Base-by-base conservation (phyloP, 2,329 filamentous ascomycete genomes). In the Colletotrichum zoysiae region DNA sequence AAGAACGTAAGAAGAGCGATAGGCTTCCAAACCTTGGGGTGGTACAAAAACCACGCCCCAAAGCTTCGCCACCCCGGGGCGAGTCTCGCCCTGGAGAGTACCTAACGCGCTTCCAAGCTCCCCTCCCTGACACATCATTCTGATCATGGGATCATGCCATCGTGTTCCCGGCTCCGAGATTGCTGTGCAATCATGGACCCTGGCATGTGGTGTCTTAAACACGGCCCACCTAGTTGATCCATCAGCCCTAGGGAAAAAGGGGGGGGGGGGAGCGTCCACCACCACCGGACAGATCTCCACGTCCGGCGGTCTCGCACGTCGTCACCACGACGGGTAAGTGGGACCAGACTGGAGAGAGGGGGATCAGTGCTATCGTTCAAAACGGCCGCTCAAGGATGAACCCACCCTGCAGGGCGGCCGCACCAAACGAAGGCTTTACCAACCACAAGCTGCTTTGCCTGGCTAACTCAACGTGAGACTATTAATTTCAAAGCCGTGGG, bases 391-490 rank as follows among this genome's bases (percentile, higher is more conserved):
- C 30, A 53, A 62, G 62, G 40, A 38, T n/a, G 48, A 42, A 33
- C 38, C 11, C 38, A 30, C 18, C 40, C 33, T 40, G 7, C 16
- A 58, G n/a, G 35, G 35, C 3, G 18, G 14, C 35, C 6, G 7
- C n/a, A 35, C n/a, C 35, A 57, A 51, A 63, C 51, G 20, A 26
- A 33, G 6, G 16, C 58, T 51, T 30, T 16, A 56, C 20, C 20
- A 56, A 55, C 48, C 46, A 61, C 35, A 70, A 14, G 44, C 23
- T 44, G 60, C 35, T n/a, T n/a, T 57, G 85, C 85, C 86, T 83
- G 85, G 86, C 85, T 90, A 35, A 35, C 7, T 35, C 89, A 91
- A 89, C 89, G 89, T 91, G 86, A 90, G 89, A 91, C 89, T 91
- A 89, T 88, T 88, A 88, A 86, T 86, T 85, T 87, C 83, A 86